Base-by-base conservation (phyloP, 2,329 filamentous ascomycete species). In the Chalaropsis thielavioides region DNA sequence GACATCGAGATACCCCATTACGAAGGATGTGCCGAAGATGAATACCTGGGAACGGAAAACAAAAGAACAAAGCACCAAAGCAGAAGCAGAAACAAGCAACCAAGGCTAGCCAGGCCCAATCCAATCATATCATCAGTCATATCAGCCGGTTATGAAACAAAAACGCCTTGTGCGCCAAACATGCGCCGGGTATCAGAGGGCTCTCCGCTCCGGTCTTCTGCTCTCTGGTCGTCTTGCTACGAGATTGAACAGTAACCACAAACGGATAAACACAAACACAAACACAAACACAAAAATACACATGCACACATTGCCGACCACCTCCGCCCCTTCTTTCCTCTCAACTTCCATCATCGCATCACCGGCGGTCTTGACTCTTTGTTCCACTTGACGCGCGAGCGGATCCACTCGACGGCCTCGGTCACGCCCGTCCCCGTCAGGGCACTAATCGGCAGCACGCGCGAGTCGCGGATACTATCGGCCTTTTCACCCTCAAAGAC, bases 391-490 rank as follows among this genome's bases (percentile, higher is more conserved):
- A 97, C 90, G 68, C 94, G 81, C 69, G 86, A 92, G 72, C 90
- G 85, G 67, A 99, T 79, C 94, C 94, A 99, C 72, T 97, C 94
- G n/a, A 99, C 88, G 0, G 94, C 92, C 77, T 97, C 94, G 71
- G 84, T 85, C 1, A 99, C 94, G 2, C 94, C 94, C 0, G 87
- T 87, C 3, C 85, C 89, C 5, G 87, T 92, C 72, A 99, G 76
- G n/a, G 94, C 94, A 73, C 89, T 95, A 68, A 96, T 85, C 6
- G 94, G 91, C 72, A 99, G 75, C 17, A 97, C 94, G 67, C 94
- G 81, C 72, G 89, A 95, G 77, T 99, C 94, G 69, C 92, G 83
- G 63, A 96, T 90, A 68, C 86, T 88, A 51, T 81, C 83, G 0
- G 90, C 90, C 76, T 92, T 94, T 73, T 95, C 90, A 22, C 94